Base-by-base conservation (phyloP, 1,284 basidiomycete species). In the Cerrena zonata region DNA sequence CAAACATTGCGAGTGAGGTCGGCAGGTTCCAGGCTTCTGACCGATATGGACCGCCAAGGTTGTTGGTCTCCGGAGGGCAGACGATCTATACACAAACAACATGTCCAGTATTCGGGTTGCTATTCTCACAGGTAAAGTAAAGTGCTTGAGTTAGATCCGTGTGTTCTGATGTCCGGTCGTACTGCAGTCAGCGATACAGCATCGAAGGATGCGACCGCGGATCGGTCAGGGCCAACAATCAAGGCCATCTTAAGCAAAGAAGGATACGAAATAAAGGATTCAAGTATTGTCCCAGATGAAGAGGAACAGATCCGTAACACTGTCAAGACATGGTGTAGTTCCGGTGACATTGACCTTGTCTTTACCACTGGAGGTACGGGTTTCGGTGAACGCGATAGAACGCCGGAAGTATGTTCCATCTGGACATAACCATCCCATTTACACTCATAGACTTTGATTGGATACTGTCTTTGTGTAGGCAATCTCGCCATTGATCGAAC, bases 361-460 rank as follows among this genome's bases (percentile, higher is more conserved):
- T 70, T 94, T 52, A 90, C 89, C 3, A 89, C 86, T 0, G 91
- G 91, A 10, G 91, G 91, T 2, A 94, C 91, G 0, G 91, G 91
- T 3, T 91, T 93, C 61, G 87, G 90, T 2, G 70, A 78, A 27
- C 72, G 86, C 52, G 91, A 94, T 66, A 69, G 73, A 36, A 94
- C 91, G 4, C 91, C 90, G 37, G 89, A 94, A 75, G 90, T 89
- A 58, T 44, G 58, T 42, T 12, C 5, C 22, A 23, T 43, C 19
- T n/a, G n/a, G n/a, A n/a, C n/a, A n/a, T n/a, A n/a, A n/a, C n/a
- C n/a, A n/a, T n/a, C 25, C 23, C 15, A 44, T 58, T 36, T 23
- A 47, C 21, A 38, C 47, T 48, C 44, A 42, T 41, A 37, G 46
- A 12, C 41, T n/a, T 36, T 48, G 18, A 3, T 23, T 12, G 15